Evolutionary conservation across 441 rosid species (phyloP), one percentile per base, ranked within the genome.

Genomic region (Macaranga tanarius): DNA sequence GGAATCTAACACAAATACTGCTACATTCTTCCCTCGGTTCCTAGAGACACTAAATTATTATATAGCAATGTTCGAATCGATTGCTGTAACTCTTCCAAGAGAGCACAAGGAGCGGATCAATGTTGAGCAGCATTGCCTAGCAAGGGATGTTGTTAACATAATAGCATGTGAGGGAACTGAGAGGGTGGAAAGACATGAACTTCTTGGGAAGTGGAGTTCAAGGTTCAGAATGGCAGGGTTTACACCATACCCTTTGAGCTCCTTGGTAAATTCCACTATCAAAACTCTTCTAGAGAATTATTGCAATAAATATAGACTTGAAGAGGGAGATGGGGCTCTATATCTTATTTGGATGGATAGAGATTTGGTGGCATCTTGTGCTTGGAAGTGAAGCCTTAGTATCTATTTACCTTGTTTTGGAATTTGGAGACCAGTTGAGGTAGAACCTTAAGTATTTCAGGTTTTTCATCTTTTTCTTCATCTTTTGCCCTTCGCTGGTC

Each of bases 111-210:
- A 93, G 73, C 82, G 97, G 78, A 91, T 93, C 72, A 86, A 86
- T 28, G 89, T 91, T 15, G 95, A 93, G 82, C 97, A 93, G 81
- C 98, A 93, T 60, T 91, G 97, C 84, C 86, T 93, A 58, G 97
- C 93, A 3, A 86, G 86, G 81, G 98, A 91, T 72, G 87, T 93
- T 0, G 97, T 93, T 45, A 93, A 93, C 81, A 91, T 93, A 56
- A 82, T 93, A 5, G 97, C 98, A 0, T 93, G 98, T 11, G 98
- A 93, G 83, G 98, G 93, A 67, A 79, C 80, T 5, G 97, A 93
- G 77, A 84, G 97, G 50, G 93, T 93, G 20, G 97, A 93, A 69
- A 77, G 98, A 60, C 97, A 86, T 15, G 98, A 93, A 73, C 92
- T 91, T 34, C 78, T 88, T 13, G 92, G 95, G 52, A 91, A 93